These are phyloP conservation scores for Podospora sp. DNA, from an alignment of 495 filamentous ascomycete genomes.

Conservation along the genomic window DNA sequence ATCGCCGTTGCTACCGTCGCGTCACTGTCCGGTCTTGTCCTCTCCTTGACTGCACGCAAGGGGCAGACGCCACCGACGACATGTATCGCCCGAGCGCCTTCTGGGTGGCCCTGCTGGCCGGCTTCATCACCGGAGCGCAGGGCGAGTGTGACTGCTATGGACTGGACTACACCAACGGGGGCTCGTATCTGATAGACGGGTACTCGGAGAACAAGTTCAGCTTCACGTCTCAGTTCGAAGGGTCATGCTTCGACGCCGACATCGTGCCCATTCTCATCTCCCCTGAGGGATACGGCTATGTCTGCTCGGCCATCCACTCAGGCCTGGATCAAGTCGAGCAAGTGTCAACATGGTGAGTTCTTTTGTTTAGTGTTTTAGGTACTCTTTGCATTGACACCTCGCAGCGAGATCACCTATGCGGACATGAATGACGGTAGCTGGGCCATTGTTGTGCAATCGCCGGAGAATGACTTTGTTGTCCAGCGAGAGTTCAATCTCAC, in stretches of 20 bases:
- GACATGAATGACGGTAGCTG: slow-evolving; percentile 30
- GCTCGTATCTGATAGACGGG: slow-evolving; percentile 37
- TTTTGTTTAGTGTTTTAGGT: not conserved
- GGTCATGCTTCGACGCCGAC: slow-evolving; percentile 27
- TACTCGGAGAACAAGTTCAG: slow-evolving; percentile 30
- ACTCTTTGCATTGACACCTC: not conserved
- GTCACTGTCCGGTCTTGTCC: not conserved
- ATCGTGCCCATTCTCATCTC: slow-evolving; percentile 38
- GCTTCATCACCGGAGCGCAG: not conserved
- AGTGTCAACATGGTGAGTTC: slow-evolving; percentile 30
- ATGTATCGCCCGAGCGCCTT: slow-evolving; percentile 8
- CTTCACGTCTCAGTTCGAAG: slow-evolving; percentile 34
- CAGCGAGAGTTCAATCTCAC: slow-evolving; percentile 33
- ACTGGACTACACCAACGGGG: slow-evolving; percentile 38
- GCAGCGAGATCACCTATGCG: slow-evolving; percentile 29
- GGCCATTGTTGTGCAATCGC: slow-evolving; percentile 30
- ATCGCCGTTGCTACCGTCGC: not conserved
- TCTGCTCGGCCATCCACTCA: slow-evolving; percentile 31
- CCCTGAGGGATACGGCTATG: slow-evolving; percentile 32
- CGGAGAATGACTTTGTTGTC: slow-evolving; percentile 28
- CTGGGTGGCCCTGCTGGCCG: slow-evolving; percentile 14
- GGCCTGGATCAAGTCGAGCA: slow-evolving; percentile 30
- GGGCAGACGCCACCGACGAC: not conserved
- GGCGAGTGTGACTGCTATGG: slow-evolving; percentile 30
- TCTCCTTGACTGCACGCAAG: not conserved